These are phyloP conservation scores for Bonia amplexicaulis DNA, from an alignment of 176 grass and related monocot species.

Conservation along the genomic window DNA sequence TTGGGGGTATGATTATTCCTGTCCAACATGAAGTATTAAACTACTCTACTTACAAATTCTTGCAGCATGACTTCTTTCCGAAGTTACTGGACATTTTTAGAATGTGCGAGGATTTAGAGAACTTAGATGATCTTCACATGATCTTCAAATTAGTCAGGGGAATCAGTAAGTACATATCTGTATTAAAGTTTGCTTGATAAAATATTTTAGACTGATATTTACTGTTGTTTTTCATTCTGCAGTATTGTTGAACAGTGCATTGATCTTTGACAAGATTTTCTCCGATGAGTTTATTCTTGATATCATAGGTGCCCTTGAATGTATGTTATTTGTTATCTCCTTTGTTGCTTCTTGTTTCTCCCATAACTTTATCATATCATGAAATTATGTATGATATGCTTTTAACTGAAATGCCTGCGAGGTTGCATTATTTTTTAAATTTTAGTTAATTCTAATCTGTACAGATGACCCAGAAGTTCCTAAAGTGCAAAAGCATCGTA, in stretches of 20 bases:
- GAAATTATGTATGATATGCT: constrained; percentile 24
- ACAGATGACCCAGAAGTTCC: constrained; percentile 93
- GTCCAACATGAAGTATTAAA: constrained; percentile 7
- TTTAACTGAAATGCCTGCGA: constrained; percentile 10
- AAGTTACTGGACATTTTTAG: constrained; percentile 91
- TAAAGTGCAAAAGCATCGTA: constrained; percentile 72
- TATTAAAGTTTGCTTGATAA: constrained; percentile 14
- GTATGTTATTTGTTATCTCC: constrained; percentile 51
- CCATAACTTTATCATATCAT: not conserved
- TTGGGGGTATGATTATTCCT: constrained; percentile 20
- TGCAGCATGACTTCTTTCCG: constrained; percentile 88
- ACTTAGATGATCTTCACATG: constrained; percentile 90
- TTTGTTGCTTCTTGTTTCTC: constrained; percentile 24
- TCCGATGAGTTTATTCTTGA: constrained; percentile 88
- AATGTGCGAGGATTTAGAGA: constrained; percentile 97
- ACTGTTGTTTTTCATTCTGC: constrained; percentile 46
- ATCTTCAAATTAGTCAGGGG: constrained; percentile 95
- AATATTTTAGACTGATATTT: constrained; percentile 26
- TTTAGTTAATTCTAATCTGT: constrained; percentile 23
- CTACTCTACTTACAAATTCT: constrained; percentile 3
- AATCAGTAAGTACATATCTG: constrained; percentile 71
- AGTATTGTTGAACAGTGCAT: constrained; percentile 84
- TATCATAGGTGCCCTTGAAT: constrained; percentile 96
- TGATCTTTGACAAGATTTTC: constrained; percentile 92
- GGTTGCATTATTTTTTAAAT: not conserved